Evolutionary conservation across 495 filamentous ascomycete species (phyloP).

Genomic region (Neurospora sp.): DNA sequence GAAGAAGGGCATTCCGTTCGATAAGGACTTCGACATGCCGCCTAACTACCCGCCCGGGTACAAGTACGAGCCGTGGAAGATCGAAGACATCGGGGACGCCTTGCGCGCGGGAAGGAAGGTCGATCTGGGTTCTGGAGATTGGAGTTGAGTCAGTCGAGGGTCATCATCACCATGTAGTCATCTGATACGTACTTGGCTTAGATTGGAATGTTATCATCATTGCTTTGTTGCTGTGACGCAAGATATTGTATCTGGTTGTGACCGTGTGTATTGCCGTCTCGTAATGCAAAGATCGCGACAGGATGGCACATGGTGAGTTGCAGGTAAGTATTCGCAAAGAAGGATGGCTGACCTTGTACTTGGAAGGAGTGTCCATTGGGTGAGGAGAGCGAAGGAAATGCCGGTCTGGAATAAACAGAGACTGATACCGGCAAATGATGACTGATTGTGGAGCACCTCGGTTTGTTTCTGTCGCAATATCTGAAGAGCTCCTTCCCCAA

Average conservation of each 20-base stretch:
- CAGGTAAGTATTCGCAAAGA: neutral
- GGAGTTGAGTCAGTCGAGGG: conserved; percentile 16
- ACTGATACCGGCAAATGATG: neutral
- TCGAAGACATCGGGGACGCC: conserved; percentile 32
- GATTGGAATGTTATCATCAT: neutral
- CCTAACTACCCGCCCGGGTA: conserved; percentile 37
- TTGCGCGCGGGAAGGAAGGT: conserved; percentile 25
- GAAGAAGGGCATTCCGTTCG: conserved; percentile 27
- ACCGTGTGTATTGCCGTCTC: neutral
- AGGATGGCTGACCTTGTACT: neutral
- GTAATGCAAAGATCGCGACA: neutral
- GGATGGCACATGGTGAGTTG: neutral
- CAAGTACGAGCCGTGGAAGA: conserved; percentile 36
- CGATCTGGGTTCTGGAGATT: conserved; percentile 28
- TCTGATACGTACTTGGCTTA: conserved; percentile 30
- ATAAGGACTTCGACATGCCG: conserved; percentile 28
- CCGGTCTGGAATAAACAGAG: neutral
- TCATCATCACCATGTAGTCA: conserved; percentile 1
- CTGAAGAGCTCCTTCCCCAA: neutral
- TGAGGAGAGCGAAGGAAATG: neutral
- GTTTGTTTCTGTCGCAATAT: neutral
- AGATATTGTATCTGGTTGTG: neutral
- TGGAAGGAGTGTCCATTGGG: neutral
- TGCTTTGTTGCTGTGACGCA: neutral
- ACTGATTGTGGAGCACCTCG: neutral